Base-by-base conservation (phyloP, 2,329 filamentous ascomycete genomes). In the Trichoderma lentiforme region DNA sequence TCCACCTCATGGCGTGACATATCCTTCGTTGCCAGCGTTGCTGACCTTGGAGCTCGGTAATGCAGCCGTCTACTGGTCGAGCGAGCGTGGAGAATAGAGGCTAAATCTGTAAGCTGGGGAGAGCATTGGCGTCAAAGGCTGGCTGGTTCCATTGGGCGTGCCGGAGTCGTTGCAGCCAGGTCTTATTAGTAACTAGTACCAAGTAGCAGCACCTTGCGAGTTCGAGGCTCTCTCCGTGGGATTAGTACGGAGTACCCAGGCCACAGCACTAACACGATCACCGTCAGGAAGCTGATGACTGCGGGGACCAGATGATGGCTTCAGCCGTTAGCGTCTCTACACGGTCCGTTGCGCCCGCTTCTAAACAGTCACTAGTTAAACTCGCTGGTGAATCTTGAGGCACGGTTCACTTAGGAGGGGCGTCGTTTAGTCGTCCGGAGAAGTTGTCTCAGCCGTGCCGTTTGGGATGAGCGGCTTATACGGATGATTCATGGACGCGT, bases 281-380 rank as follows among this genome's bases (percentile, higher is more conserved):
- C 57, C 66, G 66, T 70, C 56, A 61, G 57, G 66, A 53, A 53
- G 69, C 69, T 71, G 69, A 71, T 65, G 61, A 58, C 60, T 70
- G 57, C 66, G 66, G 66, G 66, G 69, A 60, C 62, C 69, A 71
- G 69, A 51, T 43, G 57, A 70, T 70, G 57, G 57, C 56, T 51
- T 68, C 65, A 60, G 14, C 43, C 62, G 56, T 62, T 71, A 71
- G 70, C 70, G 70, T 61, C 62, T 65, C 63, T 66, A 15, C 39
- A 43, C 70, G 70, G 70, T 71, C 70, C 70, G 70, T 71, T 71
- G 70, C 70, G 70, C 70, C 70, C 70, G 70, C 65, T 68, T 60
- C 34, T 65, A 51, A 58, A 43, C 51, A 60, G 61, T 60, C n/a
- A 21, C 56, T 71, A 61, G 28, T 30, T 43, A 70, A 30, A 51